A percentile compares a stretch with the other conserved stretches of the same genome.
These are phyloP conservation scores for Collybiopsis luxurians DNA, from an alignment of 768 basidiomycete species.

Conservation along the genomic window DNA sequence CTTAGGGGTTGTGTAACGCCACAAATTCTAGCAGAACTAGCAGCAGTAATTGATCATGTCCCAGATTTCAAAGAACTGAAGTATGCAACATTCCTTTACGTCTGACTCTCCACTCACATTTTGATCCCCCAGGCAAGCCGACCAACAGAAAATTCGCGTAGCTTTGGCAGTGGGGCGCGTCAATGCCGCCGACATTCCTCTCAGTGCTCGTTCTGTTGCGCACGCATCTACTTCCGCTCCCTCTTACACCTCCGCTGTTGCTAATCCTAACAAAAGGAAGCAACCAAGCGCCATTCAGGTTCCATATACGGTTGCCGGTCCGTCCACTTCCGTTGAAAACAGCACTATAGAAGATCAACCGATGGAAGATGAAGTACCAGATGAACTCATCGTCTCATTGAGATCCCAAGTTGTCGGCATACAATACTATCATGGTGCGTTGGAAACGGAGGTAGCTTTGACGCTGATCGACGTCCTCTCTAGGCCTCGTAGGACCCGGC, in stretches of 20 bases:
- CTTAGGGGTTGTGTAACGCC: constrained; percentile 72
- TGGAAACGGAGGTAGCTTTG: not conserved
- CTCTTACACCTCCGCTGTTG: not conserved
- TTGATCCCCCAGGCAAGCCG: constrained; percentile 28
- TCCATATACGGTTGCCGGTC: not conserved
- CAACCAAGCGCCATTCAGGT: not conserved
- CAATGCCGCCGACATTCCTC: constrained; percentile 56
- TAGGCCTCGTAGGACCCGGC: constrained; percentile 75
- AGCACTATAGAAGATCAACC: constrained; percentile 38
- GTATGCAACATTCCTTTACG: constrained; percentile 32
- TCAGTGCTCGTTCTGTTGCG: constrained; percentile 27
- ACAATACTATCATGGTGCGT: constrained; percentile 73
- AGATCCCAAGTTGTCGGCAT: constrained; percentile 73
- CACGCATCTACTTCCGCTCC: not conserved
- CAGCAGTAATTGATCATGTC: constrained; percentile 39
- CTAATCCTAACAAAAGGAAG: constrained; percentile 46
- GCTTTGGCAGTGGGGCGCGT: constrained; percentile 56
- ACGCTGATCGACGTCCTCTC: constrained; percentile 5
- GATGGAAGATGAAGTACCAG: constrained; percentile 45
- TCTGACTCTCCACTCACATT: not conserved
- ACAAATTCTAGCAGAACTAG: constrained; percentile 49
- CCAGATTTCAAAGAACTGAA: constrained; percentile 49
- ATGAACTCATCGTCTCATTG: constrained; percentile 67
- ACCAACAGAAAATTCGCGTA: constrained; percentile 59
- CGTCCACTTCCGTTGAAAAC: constrained; percentile 11